Percentiles rank a stretch among this genome's conserved stretches.
Conservation (phyloP, 1,284 basidiomycete genomes). For the Leucoagaricus sp. region DNA sequence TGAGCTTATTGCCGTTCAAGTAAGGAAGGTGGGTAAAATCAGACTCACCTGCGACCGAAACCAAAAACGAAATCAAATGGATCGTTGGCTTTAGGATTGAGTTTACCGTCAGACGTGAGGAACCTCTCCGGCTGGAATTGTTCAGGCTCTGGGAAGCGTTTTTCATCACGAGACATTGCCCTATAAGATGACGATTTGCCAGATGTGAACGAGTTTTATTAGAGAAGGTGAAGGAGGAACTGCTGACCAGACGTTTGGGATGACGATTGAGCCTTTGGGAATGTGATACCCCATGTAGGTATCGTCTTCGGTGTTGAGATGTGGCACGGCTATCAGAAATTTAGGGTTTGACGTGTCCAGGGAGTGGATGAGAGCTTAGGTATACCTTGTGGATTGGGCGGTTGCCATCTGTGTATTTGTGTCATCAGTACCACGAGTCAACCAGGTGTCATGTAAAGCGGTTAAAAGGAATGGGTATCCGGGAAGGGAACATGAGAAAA, state of each 20-base stretch:
- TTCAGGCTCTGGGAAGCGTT: slow-evolving; percentile 21
- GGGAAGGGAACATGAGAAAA: not conserved
- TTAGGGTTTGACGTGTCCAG: not conserved
- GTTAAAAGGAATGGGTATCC: not conserved
- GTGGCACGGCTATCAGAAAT: slow-evolving; percentile 21
- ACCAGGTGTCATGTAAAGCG: not conserved
- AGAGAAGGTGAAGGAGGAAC: too few species aligned
- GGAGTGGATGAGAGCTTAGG: not conserved
- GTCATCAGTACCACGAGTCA: not conserved
- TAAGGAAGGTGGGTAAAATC: not conserved
- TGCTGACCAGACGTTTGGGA: slow-evolving; percentile 32
- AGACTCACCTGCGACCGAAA: slow-evolving; percentile 22
- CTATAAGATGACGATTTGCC: slow-evolving; percentile 5
- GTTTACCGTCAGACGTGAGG: slow-evolving; percentile 18
- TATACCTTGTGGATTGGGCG: slow-evolving; percentile 10
- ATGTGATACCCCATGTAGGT: slow-evolving; percentile 31
- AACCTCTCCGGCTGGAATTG: slow-evolving; percentile 25
- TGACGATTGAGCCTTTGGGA: slow-evolving; percentile 30
- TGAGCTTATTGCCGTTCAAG: too few species aligned
- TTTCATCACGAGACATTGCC: slow-evolving; percentile 26
- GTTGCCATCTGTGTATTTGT: slow-evolving; percentile 9
- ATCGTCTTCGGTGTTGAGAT: slow-evolving; percentile 29
- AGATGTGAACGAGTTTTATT: not conserved
- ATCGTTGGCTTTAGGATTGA: slow-evolving; percentile 16
- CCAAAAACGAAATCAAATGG: slow-evolving; percentile 21